Conservation (phyloP, 2,329 filamentous ascomycete genomes). For the Scytalidium sp. region DNA sequence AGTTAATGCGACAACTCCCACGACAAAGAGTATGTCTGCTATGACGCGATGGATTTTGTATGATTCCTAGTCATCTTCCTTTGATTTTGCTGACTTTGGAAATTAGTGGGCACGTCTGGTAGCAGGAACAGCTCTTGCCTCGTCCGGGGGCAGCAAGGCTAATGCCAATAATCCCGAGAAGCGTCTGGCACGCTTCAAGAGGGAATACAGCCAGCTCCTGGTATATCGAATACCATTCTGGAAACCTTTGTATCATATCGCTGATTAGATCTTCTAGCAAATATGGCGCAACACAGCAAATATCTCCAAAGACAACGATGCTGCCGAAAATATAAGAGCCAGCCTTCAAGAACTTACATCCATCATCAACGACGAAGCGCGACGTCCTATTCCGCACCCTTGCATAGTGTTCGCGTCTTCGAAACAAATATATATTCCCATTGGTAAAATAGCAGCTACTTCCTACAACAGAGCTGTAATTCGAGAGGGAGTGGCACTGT, state of each 20-base stretch:
- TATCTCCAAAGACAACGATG: slow-evolving; percentile 56
- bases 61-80: not conserved
- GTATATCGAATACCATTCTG: slow-evolving; percentile 35
- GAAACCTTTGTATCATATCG: slow-evolving; percentile 4
- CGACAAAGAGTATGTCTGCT: not conserved
- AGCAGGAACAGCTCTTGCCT: slow-evolving; percentile 57
- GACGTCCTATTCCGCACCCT: slow-evolving; percentile 82
- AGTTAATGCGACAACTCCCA: not conserved
- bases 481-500: slow-evolving; percentile 79
- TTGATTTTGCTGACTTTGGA: not conserved
- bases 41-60: not conserved
- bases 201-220: slow-evolving; percentile 61
- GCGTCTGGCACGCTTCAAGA: slow-evolving; percentile 64
- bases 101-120: slow-evolving; percentile 64
- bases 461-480: slow-evolving; percentile 85
- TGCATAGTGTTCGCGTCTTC: slow-evolving; percentile 85
- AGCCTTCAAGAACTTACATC: slow-evolving; percentile 61
- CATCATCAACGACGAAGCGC: slow-evolving; percentile 85
- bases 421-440: slow-evolving; percentile 84
- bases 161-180: slow-evolving; percentile 60
- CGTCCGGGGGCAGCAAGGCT: slow-evolving; percentile 53
- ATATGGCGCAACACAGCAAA: slow-evolving; percentile 62
- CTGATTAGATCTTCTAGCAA: slow-evolving; percentile 34
- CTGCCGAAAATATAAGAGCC: slow-evolving; percentile 60
- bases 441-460: slow-evolving; percentile 83